A percentile compares a stretch with the other conserved stretches of the same genome.
Evolutionary conservation across 1,284 basidiomycete species (phyloP).

Genomic region (Boletus mariae): DNA sequence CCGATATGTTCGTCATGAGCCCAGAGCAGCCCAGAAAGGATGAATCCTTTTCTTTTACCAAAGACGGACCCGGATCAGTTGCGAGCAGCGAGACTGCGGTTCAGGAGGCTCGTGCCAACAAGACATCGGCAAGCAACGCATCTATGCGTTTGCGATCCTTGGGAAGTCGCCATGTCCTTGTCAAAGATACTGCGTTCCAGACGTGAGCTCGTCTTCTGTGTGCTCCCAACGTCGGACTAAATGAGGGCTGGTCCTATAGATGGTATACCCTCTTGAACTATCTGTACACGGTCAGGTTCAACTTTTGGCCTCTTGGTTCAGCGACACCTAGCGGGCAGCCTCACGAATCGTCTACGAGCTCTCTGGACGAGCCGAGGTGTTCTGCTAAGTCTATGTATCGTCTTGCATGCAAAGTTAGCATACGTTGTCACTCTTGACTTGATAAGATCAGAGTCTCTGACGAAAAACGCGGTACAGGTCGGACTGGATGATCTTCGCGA

Average conservation of each 20-base stretch:
- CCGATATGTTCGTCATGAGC: conserved; percentile 22
- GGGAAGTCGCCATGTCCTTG: conserved; percentile 19
- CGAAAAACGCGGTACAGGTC: conserved; percentile 8
- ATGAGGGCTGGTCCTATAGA: conserved; percentile 4
- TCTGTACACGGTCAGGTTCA: conserved; percentile 22
- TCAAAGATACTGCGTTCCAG: conserved; percentile 30
- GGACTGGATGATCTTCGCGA: conserved; percentile 19
- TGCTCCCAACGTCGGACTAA: neutral
- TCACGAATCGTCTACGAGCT: neutral
- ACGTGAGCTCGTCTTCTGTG: conserved; percentile 15
- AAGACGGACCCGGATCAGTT: neutral
- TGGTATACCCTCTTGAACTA: conserved; percentile 29
- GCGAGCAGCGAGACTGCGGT: conserved; percentile 9
- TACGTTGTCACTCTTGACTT: neutral
- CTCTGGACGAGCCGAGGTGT: conserved; percentile 14
- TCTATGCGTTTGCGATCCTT: conserved; percentile 8
- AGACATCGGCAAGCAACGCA: neutral
- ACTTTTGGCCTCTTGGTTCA: conserved; percentile 25
- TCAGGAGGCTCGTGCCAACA: neutral
- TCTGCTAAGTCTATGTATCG: conserved; percentile 32
- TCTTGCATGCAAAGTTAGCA: conserved; percentile 26
- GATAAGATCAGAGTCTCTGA: neutral
- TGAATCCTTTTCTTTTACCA: neutral
- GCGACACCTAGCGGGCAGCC: neutral
- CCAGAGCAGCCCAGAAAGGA: conserved; percentile 7